Conservation (phyloP, 169 alveolate genomes). For the Plasmodium reichenowi region DNA sequence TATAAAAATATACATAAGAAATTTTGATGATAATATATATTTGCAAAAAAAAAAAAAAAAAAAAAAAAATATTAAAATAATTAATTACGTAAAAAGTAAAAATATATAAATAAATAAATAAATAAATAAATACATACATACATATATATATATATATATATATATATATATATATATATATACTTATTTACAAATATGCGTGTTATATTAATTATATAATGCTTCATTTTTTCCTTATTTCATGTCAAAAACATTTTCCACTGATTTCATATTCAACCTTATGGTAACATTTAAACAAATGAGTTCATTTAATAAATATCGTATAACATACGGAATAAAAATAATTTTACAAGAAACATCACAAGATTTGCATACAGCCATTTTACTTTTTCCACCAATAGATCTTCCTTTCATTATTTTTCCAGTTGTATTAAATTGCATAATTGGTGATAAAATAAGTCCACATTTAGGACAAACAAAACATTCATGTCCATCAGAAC, state of each 20-base stretch:
- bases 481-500: constrained; percentile 98
- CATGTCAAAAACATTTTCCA: constrained; percentile 69
- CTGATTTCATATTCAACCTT: constrained; percentile 78
- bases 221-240: background rate
- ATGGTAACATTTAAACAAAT: constrained; percentile 93
- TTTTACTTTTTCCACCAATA: constrained; percentile 75
- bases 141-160: no score
- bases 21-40: no score
- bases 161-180: background rate
- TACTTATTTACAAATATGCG: background rate
- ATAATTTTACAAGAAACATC: constrained; percentile 89
- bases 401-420: constrained; percentile 65
- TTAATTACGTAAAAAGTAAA: no score
- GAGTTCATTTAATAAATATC: constrained; percentile 93
- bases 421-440: constrained; percentile 84
- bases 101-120: no score
- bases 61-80: no score
- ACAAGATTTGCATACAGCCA: constrained; percentile 91
- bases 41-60: no score
- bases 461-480: constrained; percentile 99
- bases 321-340: constrained; percentile 92
- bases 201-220: no score
- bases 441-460: constrained; percentile 92
- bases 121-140: no score
- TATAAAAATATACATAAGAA: no score